Evolutionary conservation across 2,329 filamentous ascomycete species (phyloP).

Genomic region (Seiridium cupressi): DNA sequence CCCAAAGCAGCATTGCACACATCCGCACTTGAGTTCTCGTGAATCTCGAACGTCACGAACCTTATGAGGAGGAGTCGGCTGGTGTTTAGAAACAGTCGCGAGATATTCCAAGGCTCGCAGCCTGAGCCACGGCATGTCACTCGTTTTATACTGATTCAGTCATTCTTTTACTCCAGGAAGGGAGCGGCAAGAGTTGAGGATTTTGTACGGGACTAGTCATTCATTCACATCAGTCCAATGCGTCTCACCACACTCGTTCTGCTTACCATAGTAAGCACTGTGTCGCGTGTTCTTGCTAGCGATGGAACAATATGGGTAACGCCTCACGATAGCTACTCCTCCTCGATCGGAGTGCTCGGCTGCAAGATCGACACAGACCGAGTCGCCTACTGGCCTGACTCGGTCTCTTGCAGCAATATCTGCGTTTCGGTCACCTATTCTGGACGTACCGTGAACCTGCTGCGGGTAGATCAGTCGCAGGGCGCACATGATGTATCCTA

Average conservation of each 20-base stretch:
- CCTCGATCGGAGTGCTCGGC: constrained; percentile 56
- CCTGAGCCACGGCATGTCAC: neutral
- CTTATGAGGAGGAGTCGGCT: neutral
- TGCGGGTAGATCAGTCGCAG: constrained; percentile 54
- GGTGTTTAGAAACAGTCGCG: neutral
- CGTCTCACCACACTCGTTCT: neutral
- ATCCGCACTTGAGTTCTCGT: too few species aligned
- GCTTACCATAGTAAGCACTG: neutral
- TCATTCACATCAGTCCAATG: neutral
- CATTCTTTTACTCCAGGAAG: neutral
- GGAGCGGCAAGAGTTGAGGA: too few species aligned
- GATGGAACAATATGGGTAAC: constrained; percentile 39
- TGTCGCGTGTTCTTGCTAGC: neutral
- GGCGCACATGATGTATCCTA: constrained; percentile 59
- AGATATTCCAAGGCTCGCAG: neutral
- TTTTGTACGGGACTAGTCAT: too few species aligned
- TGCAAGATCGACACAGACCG: constrained; percentile 62
- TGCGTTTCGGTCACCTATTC: constrained; percentile 52
- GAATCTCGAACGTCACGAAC: neutral
- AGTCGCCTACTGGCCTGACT: constrained; percentile 57
- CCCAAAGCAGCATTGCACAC: too few species aligned
- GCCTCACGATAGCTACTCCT: constrained; percentile 56
- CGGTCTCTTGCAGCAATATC: constrained; percentile 53
- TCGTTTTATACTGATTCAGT: neutral
- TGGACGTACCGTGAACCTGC: constrained; percentile 52